phyloP scores from a whole-genome alignment of 2,329 filamentous ascomycete species.

The Fusarium nisikadoi region DNA sequence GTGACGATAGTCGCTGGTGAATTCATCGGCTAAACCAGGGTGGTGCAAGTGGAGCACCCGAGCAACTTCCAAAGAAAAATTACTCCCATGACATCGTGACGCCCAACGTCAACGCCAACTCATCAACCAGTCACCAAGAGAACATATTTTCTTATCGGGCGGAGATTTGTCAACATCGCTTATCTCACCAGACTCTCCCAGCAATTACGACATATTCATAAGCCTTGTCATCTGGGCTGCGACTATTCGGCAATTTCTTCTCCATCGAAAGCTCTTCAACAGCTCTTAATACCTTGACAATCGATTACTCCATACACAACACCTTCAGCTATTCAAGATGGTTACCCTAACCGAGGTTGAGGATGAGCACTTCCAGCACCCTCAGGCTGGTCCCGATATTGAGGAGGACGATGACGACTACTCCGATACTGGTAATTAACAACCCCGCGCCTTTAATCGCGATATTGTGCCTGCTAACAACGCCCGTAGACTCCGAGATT shows the following conservation, averaged over 20 bases:
- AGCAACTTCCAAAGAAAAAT: constrained; percentile 43
- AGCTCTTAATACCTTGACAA: constrained; percentile 9
- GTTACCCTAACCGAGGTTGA: constrained; percentile 97
- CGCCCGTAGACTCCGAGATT: constrained; percentile 79
- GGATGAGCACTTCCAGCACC: constrained; percentile 89
- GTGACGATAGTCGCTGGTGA: constrained; percentile 29
- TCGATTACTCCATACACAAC: background rate
- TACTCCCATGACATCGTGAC: constrained; percentile 42
- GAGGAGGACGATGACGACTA: constrained; percentile 95
- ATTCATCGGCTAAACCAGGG: constrained; percentile 42
- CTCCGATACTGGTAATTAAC: constrained; percentile 84
- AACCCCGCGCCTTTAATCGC: constrained; percentile 3
- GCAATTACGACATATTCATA: background rate
- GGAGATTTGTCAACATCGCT: constrained; percentile 5
- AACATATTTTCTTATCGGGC: constrained; percentile 28
- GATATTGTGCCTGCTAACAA: constrained; percentile 4
- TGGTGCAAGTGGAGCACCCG: constrained; percentile 3
- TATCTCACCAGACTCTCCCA: background rate
- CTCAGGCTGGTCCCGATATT: constrained; percentile 76
- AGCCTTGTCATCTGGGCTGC: background rate
- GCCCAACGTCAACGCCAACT: constrained; percentile 38
- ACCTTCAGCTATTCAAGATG: constrained; percentile 67
- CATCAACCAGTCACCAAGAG: constrained; percentile 29
- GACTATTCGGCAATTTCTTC: background rate
- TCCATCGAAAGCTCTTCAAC: constrained; percentile 15